A percentile compares a stretch with the other conserved stretches of the same genome.
Conservation (phyloP, 345 rosid genomes). For the Erysimum cheiranthoides region DNA sequence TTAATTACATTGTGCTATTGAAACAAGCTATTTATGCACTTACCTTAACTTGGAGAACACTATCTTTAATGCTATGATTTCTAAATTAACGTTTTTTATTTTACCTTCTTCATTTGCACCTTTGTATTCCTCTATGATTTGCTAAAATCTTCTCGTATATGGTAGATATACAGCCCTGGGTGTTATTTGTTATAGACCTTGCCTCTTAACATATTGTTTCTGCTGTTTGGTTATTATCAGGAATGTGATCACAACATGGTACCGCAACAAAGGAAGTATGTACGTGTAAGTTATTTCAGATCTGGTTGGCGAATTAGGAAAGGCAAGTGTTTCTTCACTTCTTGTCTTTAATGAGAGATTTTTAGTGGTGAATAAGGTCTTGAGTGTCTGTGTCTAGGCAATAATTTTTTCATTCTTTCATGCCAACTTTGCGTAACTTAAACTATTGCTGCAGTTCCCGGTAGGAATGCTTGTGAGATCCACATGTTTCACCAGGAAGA, state of each 20-base stretch:
- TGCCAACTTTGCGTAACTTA: constrained; percentile 9
- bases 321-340: constrained; percentile 54
- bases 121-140: background rate
- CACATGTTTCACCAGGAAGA: constrained; percentile 92
- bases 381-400: too few relatives aligned
- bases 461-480: constrained; percentile 86
- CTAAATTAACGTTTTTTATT: background rate
- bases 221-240: constrained; percentile 49
- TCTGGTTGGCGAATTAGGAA: constrained; percentile 93
- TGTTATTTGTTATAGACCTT: background rate
- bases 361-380: constrained; percentile 1
- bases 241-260: constrained; percentile 81
- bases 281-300: constrained; percentile 80
- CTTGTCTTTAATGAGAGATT: background rate
- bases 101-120: background rate
- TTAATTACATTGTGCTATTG: background rate
- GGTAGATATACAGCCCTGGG: background rate
- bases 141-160: background rate
- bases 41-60: constrained; percentile 18
- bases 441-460: constrained; percentile 63
- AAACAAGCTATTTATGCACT: background rate
- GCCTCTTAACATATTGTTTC: background rate
- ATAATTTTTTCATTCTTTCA: background rate
- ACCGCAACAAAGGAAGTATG: constrained; percentile 71
- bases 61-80: background rate